These are phyloP conservation scores for Pyrenochaeta sp. DNA, from an alignment of 2,329 filamentous ascomycete genomes.

Conservation along the genomic window DNA sequence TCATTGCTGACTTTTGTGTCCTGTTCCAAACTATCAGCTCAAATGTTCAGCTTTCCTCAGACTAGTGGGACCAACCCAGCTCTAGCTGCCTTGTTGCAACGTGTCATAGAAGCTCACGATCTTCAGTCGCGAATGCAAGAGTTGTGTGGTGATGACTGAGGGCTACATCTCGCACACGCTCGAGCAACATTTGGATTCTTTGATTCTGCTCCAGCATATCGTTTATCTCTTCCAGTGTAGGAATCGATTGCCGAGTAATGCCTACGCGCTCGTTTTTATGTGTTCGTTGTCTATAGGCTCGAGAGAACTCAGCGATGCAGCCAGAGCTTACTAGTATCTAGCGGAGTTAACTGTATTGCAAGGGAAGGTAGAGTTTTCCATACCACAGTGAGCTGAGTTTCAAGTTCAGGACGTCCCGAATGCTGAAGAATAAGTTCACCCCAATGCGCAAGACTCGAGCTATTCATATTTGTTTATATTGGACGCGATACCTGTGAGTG, in stretches of 20 bases:
- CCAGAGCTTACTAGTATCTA: slow-evolving; percentile 1
- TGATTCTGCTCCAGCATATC: slow-evolving; percentile 3
- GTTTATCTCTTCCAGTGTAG: slow-evolving; percentile 5
- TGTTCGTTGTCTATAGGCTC: slow-evolving; percentile 3
- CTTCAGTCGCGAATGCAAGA: slow-evolving; percentile 1
- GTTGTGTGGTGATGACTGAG: slow-evolving; percentile 4
- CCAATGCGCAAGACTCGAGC: neutral
- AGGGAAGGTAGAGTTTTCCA: slow-evolving; percentile 2
- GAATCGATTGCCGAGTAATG: neutral
- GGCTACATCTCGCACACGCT: neutral
- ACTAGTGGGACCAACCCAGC: neutral
- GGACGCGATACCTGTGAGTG: slow-evolving; percentile 4
- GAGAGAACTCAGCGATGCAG: slow-evolving; percentile 2
- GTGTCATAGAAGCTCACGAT: slow-evolving; percentile 2
- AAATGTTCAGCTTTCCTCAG: slow-evolving; percentile 2
- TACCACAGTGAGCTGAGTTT: slow-evolving; percentile 2
- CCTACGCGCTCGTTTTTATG: neutral
- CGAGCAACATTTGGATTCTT: slow-evolving; percentile 2
- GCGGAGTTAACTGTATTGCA: neutral
- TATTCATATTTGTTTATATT: neutral
- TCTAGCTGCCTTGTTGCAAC: neutral
- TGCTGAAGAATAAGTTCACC: slow-evolving; percentile 1
- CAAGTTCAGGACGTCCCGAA: slow-evolving; percentile 2
- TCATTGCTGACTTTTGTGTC: slow-evolving; percentile 4
- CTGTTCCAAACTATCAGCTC: slow-evolving; percentile 3